phyloP scores from a whole-genome alignment of 352 stramenopile species.

The Phytophthora sp. region DNA sequence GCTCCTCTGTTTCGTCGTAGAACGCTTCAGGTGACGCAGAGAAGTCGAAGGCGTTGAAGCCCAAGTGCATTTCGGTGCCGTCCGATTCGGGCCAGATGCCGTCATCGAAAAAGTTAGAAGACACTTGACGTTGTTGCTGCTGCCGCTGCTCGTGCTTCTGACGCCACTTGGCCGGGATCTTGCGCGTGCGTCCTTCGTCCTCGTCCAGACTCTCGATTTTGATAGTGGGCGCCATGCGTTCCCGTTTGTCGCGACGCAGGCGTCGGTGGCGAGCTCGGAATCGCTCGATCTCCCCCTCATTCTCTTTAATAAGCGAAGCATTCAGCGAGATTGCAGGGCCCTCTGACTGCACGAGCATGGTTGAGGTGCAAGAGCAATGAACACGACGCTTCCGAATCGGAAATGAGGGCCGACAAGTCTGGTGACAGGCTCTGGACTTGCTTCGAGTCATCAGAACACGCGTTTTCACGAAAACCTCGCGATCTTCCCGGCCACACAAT shows the following conservation, averaged over 20 bases:
- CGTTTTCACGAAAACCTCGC: too few relatives aligned
- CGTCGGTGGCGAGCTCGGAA: slow-evolving; percentile 46
- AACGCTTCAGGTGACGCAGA: slow-evolving; percentile 37
- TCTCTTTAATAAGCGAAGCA: not conserved
- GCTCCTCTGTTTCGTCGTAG: slow-evolving; percentile 5
- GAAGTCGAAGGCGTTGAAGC: slow-evolving; percentile 50
- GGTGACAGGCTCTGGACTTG: not conserved
- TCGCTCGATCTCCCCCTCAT: slow-evolving; percentile 39
- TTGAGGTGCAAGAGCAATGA: not conserved
- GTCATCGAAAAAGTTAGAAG: slow-evolving; percentile 19
- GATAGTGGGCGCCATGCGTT: not conserved
- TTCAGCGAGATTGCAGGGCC: not conserved
- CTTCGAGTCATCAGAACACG: not conserved
- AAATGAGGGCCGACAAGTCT: not conserved
- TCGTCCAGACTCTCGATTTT: slow-evolving; percentile 13
- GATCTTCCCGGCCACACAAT: too few relatives aligned
- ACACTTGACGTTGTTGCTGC: slow-evolving; percentile 4
- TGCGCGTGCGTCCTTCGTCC: slow-evolving; percentile 39
- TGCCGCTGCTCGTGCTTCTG: slow-evolving; percentile 16
- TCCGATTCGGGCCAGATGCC: slow-evolving; percentile 21
- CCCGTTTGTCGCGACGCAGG: slow-evolving; percentile 28
- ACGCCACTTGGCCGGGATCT: slow-evolving; percentile 32
- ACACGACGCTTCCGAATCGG: not conserved
- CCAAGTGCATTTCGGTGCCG: slow-evolving; percentile 20
- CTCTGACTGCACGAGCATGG: slow-evolving; percentile 25